These are phyloP conservation scores for Stephania cephalantha DNA, from an alignment of 164 flowering plant genomes.

Conservation along the genomic window DNA sequence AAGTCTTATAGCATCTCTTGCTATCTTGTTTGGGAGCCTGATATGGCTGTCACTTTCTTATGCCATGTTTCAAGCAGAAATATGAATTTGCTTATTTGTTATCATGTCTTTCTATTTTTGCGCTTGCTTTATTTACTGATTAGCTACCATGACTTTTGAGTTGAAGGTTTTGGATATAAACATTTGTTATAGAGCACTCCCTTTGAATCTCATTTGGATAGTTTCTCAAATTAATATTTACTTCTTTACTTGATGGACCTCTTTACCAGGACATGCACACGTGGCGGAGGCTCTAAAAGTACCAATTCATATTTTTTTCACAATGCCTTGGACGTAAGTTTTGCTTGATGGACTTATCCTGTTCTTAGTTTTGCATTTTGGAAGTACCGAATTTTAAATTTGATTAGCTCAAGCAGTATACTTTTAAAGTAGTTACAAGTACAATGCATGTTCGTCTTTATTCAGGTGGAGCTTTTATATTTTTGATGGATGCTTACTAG, in stretches of 20 bases:
- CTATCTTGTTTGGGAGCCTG: neutral
- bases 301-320: conserved; percentile 93
- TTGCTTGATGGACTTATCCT: conserved; percentile 16
- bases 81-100: neutral
- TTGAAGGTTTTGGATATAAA: neutral
- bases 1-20: neutral
- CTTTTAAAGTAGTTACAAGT: neutral
- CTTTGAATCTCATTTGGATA: neutral
- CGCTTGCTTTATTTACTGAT: neutral
- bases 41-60: neutral
- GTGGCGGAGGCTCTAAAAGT: conserved; percentile 94
- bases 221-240: neutral
- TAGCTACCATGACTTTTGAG: neutral
- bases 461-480: neutral
- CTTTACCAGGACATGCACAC: conserved; percentile 78
- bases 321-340: conserved; percentile 99
- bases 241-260: conserved; percentile 7
- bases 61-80: neutral
- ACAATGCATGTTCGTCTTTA: neutral
- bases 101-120: neutral
- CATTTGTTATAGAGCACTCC: neutral
- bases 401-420: neutral
- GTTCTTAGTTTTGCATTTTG: neutral
- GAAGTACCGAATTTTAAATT: neutral
- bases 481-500: neutral